Percentiles rank a stretch among this genome's conserved stretches.
phyloP scores from a whole-genome alignment of 2,329 filamentous ascomycete genomes.

The Ophiostoma ips region DNA sequence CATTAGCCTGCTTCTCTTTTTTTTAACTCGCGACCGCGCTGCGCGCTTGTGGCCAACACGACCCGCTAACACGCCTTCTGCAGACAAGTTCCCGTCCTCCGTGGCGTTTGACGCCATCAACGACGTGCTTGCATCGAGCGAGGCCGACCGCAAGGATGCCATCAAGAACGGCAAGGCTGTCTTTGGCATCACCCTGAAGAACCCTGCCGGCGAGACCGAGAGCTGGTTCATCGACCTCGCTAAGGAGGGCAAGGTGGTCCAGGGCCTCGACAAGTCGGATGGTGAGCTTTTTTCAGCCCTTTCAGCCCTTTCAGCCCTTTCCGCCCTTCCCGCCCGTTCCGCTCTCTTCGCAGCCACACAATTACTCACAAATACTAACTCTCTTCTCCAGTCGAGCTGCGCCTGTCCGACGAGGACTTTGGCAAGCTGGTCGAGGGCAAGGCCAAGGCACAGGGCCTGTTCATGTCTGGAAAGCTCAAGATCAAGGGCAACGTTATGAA shows the following conservation, averaged over 20 bases:
- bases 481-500: conserved; percentile 98
- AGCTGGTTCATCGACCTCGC: conserved; percentile 96
- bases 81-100: conserved; percentile 79
- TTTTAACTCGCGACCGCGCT: not conserved
- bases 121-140: conserved; percentile 50
- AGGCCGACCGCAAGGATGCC: conserved; percentile 64
- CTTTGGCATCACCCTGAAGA: conserved; percentile 89
- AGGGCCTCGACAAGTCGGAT: conserved; percentile 67
- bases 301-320: no score
- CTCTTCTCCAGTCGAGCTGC: conserved; percentile 55
- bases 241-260: conserved; percentile 68
- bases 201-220: conserved; percentile 61
- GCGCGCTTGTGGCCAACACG: not conserved
- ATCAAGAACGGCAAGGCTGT: conserved; percentile 79
- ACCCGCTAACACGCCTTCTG: not conserved
- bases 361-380: no score
- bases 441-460: conserved; percentile 86
- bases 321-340: no score
- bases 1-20: not conserved
- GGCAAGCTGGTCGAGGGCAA: conserved; percentile 68
- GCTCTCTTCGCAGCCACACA: no score
- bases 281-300: conserved; percentile 39
- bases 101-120: conserved; percentile 84
- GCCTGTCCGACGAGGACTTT: conserved; percentile 78
- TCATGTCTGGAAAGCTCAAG: conserved; percentile 98